Conservation (phyloP, 2,329 filamentous ascomycete species). For the Aspergillus clavatus region DNA sequence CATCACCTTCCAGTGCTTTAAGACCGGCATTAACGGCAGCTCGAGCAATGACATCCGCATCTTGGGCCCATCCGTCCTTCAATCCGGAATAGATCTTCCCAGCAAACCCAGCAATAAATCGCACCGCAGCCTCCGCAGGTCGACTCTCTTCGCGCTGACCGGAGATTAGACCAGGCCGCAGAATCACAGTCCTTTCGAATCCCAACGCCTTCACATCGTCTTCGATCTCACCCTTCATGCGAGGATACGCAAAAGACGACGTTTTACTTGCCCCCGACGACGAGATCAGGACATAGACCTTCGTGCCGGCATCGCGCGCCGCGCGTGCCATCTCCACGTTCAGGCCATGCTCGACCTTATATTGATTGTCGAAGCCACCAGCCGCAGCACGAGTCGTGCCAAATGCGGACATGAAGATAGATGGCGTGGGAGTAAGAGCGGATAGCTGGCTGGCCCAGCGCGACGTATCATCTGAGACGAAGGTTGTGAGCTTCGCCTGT, state of each 20-base stretch:
- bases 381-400: constrained; percentile 74
- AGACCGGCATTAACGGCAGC: constrained; percentile 35
- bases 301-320: constrained; percentile 66
- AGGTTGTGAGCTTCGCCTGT: constrained; percentile 59
- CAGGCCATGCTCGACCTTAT: constrained; percentile 82
- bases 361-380: constrained; percentile 72
- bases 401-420: constrained; percentile 69
- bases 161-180: constrained; percentile 69
- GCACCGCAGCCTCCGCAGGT: constrained; percentile 53
- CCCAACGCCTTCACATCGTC: constrained; percentile 65
- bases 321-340: constrained; percentile 73
- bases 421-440: constrained; percentile 51
- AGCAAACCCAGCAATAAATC: constrained; percentile 52
- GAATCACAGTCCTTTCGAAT: constrained; percentile 73
- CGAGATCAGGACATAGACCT: constrained; percentile 74
- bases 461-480: constrained; percentile 62
- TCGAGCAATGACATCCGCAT: constrained; percentile 63
- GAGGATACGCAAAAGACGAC: constrained; percentile 51
- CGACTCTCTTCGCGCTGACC: constrained; percentile 63
- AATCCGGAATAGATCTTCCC: constrained; percentile 50
- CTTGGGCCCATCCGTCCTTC: constrained; percentile 67
- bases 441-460: constrained; percentile 63
- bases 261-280: constrained; percentile 49
- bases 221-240: constrained; percentile 87
- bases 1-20: constrained; percentile 38